These are phyloP conservation scores for Lanmaoa rubissima DNA, from an alignment of 768 basidiomycete species.

Conservation along the genomic window DNA sequence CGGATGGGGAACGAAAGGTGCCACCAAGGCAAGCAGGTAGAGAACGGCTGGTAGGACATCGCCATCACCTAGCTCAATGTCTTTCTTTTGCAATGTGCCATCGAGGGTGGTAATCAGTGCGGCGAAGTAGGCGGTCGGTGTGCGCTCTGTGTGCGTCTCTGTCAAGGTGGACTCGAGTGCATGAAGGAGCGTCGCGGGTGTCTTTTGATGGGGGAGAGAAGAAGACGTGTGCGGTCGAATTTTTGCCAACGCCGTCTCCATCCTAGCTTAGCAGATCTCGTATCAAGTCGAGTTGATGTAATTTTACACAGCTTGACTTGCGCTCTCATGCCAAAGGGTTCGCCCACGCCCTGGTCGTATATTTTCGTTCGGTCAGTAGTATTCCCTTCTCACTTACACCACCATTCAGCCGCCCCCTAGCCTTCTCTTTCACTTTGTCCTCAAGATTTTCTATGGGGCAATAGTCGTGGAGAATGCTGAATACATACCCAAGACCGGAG, in stretches of 20 bases:
- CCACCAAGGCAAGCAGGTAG: constrained; percentile 36
- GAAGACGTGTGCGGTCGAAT: constrained; percentile 85
- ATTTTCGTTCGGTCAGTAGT: constrained; percentile 57
- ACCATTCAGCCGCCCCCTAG: constrained; percentile 34
- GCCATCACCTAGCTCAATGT: constrained; percentile 70
- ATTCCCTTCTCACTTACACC: not conserved
- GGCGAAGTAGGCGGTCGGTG: constrained; percentile 94
- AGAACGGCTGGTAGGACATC: constrained; percentile 33
- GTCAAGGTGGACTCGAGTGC: constrained; percentile 81
- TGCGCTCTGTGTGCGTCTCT: constrained; percentile 63
- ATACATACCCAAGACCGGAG: constrained; percentile 66
- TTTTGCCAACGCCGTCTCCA: constrained; percentile 75
- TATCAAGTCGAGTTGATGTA: too few species aligned
- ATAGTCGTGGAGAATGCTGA: constrained; percentile 82
- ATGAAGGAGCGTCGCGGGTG: constrained; percentile 79
- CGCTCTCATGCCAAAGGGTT: constrained; percentile 35
- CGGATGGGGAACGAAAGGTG: constrained; percentile 60
- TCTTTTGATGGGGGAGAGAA: constrained; percentile 80
- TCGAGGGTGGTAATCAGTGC: constrained; percentile 83
- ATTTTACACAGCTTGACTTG: not conserved
- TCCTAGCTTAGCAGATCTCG: constrained; percentile 14
- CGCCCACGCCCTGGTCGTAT: constrained; percentile 62
- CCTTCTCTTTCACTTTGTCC: constrained; percentile 73
- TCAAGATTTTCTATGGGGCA: constrained; percentile 88
- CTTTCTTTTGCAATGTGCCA: constrained; percentile 65